Evolutionary conservation across 805 yeast species (phyloP).

Genomic region (Saccharomyces paradoxus): DNA sequence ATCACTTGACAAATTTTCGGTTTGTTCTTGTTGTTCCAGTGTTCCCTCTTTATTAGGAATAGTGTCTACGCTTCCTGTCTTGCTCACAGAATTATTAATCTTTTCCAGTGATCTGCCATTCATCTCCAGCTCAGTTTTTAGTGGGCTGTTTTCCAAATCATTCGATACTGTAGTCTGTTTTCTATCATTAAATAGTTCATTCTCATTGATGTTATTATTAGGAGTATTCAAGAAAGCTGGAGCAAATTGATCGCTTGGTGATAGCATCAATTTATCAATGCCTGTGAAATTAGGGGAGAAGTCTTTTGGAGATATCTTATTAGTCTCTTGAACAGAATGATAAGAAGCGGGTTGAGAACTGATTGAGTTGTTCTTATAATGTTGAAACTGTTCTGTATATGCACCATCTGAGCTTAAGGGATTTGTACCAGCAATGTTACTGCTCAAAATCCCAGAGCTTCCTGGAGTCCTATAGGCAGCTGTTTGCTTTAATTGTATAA

Average conservation of each 20-base stretch:
- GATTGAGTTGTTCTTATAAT: conserved; percentile 14
- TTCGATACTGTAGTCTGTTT: conserved; percentile 4
- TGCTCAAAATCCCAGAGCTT: conserved; percentile 12
- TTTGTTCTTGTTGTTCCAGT: conserved; percentile 6
- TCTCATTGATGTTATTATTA: conserved; percentile 10
- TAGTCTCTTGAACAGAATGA: conserved; percentile 4
- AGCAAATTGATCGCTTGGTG: conserved; percentile 10
- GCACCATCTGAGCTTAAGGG: conserved; percentile 27
- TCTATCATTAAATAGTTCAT: conserved; percentile 12
- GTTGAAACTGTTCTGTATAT: conserved; percentile 28
- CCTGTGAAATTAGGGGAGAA: conserved; percentile 8
- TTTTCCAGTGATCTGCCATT: conserved; percentile 1
- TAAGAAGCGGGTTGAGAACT: conserved; percentile 8
- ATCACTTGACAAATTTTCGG: conserved; percentile 1
- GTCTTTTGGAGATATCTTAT: conserved; percentile 5
- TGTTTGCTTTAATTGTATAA: conserved; percentile 33
- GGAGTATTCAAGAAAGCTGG: conserved; percentile 16
- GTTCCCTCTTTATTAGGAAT: conserved; percentile 5
- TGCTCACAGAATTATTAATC: background rate
- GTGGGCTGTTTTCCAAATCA: conserved; percentile 12
- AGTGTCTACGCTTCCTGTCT: background rate
- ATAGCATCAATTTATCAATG: conserved; percentile 5
- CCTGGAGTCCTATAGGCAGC: conserved; percentile 34
- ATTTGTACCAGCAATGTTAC: conserved; percentile 19
- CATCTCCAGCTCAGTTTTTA: conserved; percentile 7